These are phyloP conservation scores for Alternaria ventricosa DNA, from an alignment of 2,329 filamentous ascomycete genomes.

Conservation along the genomic window DNA sequence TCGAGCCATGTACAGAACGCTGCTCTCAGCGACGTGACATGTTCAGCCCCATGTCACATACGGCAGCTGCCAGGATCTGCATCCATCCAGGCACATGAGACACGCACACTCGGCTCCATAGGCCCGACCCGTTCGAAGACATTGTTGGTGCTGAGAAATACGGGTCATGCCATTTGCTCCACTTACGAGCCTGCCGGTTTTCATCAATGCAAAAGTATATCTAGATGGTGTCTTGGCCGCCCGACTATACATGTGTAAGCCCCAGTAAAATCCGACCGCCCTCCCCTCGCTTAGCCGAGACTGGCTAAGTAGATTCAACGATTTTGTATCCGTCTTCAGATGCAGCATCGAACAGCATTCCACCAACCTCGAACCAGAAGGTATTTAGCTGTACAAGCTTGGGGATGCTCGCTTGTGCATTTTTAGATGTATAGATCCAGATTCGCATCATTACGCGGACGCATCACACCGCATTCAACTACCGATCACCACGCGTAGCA, in stretches of 20 bases:
- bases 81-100: not conserved
- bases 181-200: not conserved
- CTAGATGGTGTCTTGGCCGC: slow-evolving; percentile 4
- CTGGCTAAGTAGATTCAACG: not conserved
- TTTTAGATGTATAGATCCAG: not conserved
- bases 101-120: slow-evolving; percentile 2
- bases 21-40: not conserved
- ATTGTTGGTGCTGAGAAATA: slow-evolving; percentile 2
- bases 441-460: not conserved
- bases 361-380: not conserved
- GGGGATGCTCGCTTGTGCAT: not conserved
- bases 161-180: slow-evolving; percentile 4
- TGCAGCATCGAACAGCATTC: not conserved
- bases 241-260: not conserved
- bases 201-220: not conserved
- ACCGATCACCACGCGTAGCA: not conserved
- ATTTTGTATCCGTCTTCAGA: not conserved
- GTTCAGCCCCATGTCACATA: not conserved
- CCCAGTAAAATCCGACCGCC: not conserved
- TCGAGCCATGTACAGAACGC: not conserved
- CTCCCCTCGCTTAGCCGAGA: not conserved
- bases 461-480: not conserved
- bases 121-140: slow-evolving; percentile 2
- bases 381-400: not conserved
- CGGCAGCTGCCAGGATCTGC: not conserved